Conservation (phyloP, 495 filamentous ascomycete species). For the Daldinia caldariorum region DNA sequence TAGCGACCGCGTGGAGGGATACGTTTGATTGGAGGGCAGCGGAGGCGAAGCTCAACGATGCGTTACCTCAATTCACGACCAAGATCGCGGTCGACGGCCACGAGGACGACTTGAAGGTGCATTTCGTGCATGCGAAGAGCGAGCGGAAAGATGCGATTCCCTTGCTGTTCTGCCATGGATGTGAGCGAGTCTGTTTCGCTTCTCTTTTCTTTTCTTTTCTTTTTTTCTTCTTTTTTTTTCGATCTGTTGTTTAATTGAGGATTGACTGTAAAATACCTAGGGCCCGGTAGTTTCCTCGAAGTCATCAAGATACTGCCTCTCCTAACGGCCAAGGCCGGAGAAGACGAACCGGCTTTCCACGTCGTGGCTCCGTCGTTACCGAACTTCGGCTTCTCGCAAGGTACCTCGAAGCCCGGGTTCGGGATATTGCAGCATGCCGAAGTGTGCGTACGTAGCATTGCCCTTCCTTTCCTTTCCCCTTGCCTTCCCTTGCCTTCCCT, state of each 20-base stretch:
- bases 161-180: constrained; percentile 66
- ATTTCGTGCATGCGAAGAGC: constrained; percentile 62
- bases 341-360: constrained; percentile 65
- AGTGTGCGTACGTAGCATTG: constrained; percentile 41
- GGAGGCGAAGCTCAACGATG: constrained; percentile 59
- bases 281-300: constrained; percentile 77
- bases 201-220: too few species aligned
- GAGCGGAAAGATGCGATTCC: constrained; percentile 58
- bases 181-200: constrained; percentile 54
- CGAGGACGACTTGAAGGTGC: constrained; percentile 55
- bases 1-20: constrained; percentile 32
- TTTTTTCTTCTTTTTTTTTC: too few species aligned
- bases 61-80: constrained; percentile 62
- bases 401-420: constrained; percentile 62
- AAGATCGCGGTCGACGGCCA: constrained; percentile 51
- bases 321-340: constrained; percentile 51
- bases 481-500: not conserved
- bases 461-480: not conserved
- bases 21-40: constrained; percentile 42
- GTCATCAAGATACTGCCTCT: constrained; percentile 69
- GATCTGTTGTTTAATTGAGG: too few species aligned
- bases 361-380: constrained; percentile 73
- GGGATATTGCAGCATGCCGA: constrained; percentile 67
- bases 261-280: constrained; percentile 42
- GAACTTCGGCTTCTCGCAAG: constrained; percentile 70